Conservation (phyloP, 306 rosid species). For the Abrus precatorius region DNA sequence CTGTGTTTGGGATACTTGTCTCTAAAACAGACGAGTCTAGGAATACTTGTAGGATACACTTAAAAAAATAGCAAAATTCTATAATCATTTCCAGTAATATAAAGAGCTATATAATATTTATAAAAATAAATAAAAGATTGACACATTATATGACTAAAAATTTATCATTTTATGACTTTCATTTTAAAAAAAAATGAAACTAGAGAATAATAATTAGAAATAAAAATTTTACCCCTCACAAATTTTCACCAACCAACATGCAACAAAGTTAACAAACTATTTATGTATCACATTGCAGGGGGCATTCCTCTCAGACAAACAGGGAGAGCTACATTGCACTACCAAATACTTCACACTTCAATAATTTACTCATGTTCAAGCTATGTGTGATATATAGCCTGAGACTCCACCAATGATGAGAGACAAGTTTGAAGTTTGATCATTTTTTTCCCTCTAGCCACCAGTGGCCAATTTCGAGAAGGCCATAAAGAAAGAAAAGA, state of each 20-base stretch:
- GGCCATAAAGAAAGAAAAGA: background rate
- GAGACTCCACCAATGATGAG: slow-evolving; percentile 21
- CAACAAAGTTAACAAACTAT: background rate
- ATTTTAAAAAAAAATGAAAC: too few relatives aligned
- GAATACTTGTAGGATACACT: too few relatives aligned
- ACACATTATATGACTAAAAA: too few relatives aligned
- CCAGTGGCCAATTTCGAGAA: background rate
- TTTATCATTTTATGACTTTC: too few relatives aligned
- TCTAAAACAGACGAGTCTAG: too few relatives aligned
- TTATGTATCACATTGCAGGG: slow-evolving; percentile 27
- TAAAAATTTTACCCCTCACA: too few relatives aligned
- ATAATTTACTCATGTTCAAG: slow-evolving; percentile 25
- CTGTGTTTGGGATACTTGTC: background rate
- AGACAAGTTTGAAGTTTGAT: background rate
- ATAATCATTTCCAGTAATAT: too few relatives aligned
- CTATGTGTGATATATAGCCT: slow-evolving; percentile 4
- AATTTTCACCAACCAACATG: slow-evolving; percentile 3
- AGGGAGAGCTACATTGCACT: slow-evolving; percentile 20
- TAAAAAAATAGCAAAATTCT: too few relatives aligned
- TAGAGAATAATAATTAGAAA: too few relatives aligned
- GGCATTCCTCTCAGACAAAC: slow-evolving; percentile 17
- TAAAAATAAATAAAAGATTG: too few relatives aligned
- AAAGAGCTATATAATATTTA: too few relatives aligned
- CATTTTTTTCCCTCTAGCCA: background rate
- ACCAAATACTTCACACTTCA: background rate